Conservation (phyloP, 169 alveolate genomes). For the Eimeria tenella region DNA sequence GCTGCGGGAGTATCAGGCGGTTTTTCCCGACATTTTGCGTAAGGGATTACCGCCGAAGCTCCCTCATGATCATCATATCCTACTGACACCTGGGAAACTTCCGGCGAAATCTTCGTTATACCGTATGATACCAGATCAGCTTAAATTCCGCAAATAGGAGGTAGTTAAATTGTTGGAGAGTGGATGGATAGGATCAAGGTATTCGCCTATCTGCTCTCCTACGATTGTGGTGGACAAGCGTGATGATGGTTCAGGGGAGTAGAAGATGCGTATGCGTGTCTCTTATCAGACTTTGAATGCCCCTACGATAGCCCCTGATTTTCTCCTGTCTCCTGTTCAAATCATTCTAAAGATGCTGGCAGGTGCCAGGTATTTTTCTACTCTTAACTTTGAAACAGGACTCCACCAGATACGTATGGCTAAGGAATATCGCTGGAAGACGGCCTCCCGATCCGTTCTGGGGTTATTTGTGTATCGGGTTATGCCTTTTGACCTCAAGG, state of each 20-base stretch:
- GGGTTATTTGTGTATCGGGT: background rate
- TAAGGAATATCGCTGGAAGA: background rate
- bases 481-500: background rate
- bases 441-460: background rate
- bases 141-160: background rate
- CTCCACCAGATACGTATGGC: background rate
- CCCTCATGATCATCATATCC: background rate
- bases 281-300: background rate
- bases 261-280: background rate
- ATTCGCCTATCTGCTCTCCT: background rate
- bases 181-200: background rate
- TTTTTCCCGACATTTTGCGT: background rate
- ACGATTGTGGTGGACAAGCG: background rate
- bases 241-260: background rate
- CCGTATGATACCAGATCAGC: background rate
- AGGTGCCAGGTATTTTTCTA: background rate
- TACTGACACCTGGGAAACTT: background rate
- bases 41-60: background rate
- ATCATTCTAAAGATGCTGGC: background rate
- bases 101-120: background rate
- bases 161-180: background rate
- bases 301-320: background rate
- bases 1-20: background rate
- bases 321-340: background rate
- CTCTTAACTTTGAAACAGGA: background rate